Evolutionary conservation across 352 stramenopile species (phyloP), one percentile per base, ranked within the genome.

Genomic region (Phytophthora hybrid): DNA sequence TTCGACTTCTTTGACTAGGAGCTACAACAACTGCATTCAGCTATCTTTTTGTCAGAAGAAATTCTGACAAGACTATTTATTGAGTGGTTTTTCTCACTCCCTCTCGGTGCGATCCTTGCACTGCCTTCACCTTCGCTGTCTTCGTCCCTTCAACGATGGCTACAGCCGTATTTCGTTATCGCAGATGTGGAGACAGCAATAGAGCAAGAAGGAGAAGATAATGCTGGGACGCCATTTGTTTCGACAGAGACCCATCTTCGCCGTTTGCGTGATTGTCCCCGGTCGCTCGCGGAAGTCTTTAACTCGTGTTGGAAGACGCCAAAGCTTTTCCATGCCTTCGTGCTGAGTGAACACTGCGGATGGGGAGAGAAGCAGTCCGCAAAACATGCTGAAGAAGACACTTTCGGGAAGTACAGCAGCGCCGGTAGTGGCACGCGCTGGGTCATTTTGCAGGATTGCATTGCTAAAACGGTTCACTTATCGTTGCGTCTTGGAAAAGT

Each of bases 41-140:
- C 73, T 3, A 75, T 96, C 41, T 91, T 94, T 59, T 74, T 95
- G 47, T 78, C 78, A 5, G 65, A 76, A 66, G 74, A 79, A 26
- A 76, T 80, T 71, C 76, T 89, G 29, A 85, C 82, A 19, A 56
- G 44, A 61, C 56, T 94, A 69, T 96, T 95, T 74, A 71, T 96
- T 57, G 84, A 93, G 72, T 96, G 89, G 89, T 96, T 85, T 58
- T 95, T 92, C 59, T 83, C 82, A n/a, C 79, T 95, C 19, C 87
- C 89, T 47, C 72, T 93, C 1, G 82, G 79, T 46, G 64, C 71
- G 8, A 67, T 96, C 26, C 69, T 96, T 14, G 68, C 81, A 5
- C 78, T 96, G 16, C 83, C 86, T 51, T 54, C 85, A 5, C 88
- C 89, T 49, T 91, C 79, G 14, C 71, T 83, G 23, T 94, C 86